A percentile compares a stretch with the other conserved stretches of the same genome.
Conservation (phyloP, 164 flowering plant genomes). For the Vitis rotundifolia region DNA sequence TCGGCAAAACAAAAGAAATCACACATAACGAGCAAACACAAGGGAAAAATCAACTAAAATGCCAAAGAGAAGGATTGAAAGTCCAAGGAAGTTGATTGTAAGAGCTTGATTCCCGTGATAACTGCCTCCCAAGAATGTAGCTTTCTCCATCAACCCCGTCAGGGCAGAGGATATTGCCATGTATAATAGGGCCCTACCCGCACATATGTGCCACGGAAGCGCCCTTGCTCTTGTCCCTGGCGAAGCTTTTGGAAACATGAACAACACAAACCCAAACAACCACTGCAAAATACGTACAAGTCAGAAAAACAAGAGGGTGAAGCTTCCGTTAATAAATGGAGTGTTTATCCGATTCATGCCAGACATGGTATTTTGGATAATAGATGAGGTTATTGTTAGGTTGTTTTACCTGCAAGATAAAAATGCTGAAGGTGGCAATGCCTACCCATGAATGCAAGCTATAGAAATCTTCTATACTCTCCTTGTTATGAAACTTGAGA, state of each 20-base stretch:
- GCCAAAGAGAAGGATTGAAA: conserved; percentile 63
- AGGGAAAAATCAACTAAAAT: conserved; percentile 41
- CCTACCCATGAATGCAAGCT: conserved; percentile 93
- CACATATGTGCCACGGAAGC: conserved; percentile 43
- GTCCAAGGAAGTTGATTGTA: conserved; percentile 58
- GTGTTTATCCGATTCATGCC: too few relatives aligned
- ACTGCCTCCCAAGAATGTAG: conserved; percentile 16
- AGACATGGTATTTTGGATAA: too few relatives aligned
- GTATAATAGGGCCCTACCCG: conserved; percentile 52
- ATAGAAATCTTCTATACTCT: conserved; percentile 32
- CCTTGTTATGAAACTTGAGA: conserved; percentile 59
- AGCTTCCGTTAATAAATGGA: too few relatives aligned
- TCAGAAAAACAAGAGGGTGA: too few relatives aligned
- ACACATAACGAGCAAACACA: conserved; percentile 24
- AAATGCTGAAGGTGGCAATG: conserved; percentile 56
- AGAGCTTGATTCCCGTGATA: conserved; percentile 23
- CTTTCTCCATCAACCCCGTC: conserved; percentile 58
- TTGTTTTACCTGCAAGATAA: conserved; percentile 61
- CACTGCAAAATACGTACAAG: conserved; percentile 33
- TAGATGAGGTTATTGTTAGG: neutral
- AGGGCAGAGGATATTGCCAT: conserved; percentile 64
- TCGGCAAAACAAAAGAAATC: neutral
- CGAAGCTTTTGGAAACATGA: conserved; percentile 26
- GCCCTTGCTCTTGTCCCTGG: conserved; percentile 14
- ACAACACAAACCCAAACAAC: conserved; percentile 40